phyloP scores from a whole-genome alignment of 1,139 yeast species.

The Dujonia santamariae region DNA sequence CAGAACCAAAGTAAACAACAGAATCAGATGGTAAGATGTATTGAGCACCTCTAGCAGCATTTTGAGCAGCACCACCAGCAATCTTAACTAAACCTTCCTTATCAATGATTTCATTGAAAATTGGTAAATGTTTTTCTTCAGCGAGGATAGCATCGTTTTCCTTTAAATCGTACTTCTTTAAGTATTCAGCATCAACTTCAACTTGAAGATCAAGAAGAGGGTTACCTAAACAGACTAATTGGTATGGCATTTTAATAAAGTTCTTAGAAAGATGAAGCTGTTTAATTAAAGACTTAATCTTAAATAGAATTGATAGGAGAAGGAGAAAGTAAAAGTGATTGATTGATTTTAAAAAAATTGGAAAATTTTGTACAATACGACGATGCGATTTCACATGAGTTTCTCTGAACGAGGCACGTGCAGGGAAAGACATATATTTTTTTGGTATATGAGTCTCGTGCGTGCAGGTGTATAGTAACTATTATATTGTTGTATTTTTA shows the following conservation, averaged over 20 bases:
- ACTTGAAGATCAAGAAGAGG: conserved; percentile 89
- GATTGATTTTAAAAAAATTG: too few species aligned
- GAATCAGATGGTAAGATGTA: conserved; percentile 78
- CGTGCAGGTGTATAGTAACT: too few species aligned
- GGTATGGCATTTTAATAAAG: conserved; percentile 32
- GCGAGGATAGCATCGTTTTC: conserved; percentile 93
- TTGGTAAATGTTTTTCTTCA: conserved; percentile 84
- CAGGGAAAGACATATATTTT: too few species aligned
- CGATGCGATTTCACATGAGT: too few species aligned
- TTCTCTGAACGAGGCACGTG: too few species aligned
- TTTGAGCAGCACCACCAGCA: conserved; percentile 99
- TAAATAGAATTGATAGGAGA: too few species aligned
- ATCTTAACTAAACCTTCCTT: conserved; percentile 63
- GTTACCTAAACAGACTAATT: conserved; percentile 48
- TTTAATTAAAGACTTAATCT: too few species aligned
- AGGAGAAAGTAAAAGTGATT: too few species aligned
- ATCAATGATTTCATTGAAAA: conserved; percentile 72
- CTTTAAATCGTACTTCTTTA: conserved; percentile 78
- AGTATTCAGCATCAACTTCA: conserved; percentile 64
- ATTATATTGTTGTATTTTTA: too few species aligned
- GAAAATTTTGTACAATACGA: too few species aligned
- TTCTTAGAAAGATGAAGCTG: too few species aligned
- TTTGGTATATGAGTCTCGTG: too few species aligned
- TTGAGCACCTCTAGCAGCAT: conserved; percentile 98
- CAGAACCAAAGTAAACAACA: conserved; percentile 94